Percentiles rank a stretch among this genome's conserved stretches.
phyloP scores from a whole-genome alignment of 805 yeast genomes.

The Metschnikowia lochheadii region DNA sequence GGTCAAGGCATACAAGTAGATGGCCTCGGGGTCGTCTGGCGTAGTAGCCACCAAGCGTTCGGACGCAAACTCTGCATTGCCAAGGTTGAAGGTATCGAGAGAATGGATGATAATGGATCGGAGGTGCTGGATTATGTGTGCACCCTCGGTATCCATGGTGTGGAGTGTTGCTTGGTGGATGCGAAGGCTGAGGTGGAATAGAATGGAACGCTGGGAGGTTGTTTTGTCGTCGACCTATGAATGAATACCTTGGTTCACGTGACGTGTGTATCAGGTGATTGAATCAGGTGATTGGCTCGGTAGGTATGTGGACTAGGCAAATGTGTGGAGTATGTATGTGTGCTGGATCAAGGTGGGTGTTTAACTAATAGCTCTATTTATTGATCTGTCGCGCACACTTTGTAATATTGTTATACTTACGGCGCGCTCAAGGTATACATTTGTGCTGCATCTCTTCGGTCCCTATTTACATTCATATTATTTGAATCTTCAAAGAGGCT shows the following conservation, averaged over 20 bases:
- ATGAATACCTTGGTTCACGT: too few relatives aligned
- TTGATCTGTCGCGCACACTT: background rate
- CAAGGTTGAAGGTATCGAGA: conserved; percentile 62
- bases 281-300: too few relatives aligned
- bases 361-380: too few relatives aligned
- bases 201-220: too few relatives aligned
- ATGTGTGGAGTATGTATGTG: too few relatives aligned
- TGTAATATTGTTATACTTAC: background rate
- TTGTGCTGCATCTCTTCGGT: background rate
- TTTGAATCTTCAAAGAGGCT: too few relatives aligned
- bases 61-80: conserved; percentile 81
- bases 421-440: background rate
- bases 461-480: background rate
- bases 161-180: background rate
- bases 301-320: too few relatives aligned
- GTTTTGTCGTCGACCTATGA: too few relatives aligned
- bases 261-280: too few relatives aligned
- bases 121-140: conserved; percentile 39
- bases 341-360: background rate
- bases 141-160: conserved; percentile 16
- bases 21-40: conserved; percentile 52
- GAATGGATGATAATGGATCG: conserved; percentile 63
- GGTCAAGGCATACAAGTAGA: conserved; percentile 67
- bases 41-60: conserved; percentile 72
- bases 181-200: background rate